Percentiles rank a stretch among this genome's conserved stretches.
These are phyloP conservation scores for Domatiomyces globalis DNA, from an alignment of 2,329 filamentous ascomycete species.

Conservation along the genomic window DNA sequence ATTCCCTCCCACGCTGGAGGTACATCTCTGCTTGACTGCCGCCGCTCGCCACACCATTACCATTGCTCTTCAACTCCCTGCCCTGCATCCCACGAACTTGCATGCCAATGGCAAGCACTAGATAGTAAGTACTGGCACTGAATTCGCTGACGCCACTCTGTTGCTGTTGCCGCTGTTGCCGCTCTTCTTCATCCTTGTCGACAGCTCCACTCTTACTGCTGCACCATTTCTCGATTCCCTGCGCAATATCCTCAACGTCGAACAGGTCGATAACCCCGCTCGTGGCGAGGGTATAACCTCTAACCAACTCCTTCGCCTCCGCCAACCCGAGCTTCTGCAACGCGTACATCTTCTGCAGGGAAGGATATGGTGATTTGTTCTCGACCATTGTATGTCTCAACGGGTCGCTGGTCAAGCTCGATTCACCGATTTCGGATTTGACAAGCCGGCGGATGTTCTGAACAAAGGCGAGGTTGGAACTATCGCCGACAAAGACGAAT, in stretches of 20 bases:
- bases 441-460: conserved; percentile 40
- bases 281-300: conserved; percentile 33
- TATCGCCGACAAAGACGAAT: conserved; percentile 42
- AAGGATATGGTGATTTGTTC: conserved; percentile 11
- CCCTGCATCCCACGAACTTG: conserved; percentile 18
- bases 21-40: conserved; percentile 32
- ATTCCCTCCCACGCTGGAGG: conserved; percentile 33
- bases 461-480: conserved; percentile 38
- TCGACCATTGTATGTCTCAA: conserved; percentile 31
- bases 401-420: conserved; percentile 28
- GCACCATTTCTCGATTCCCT: conserved; percentile 26
- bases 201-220: conserved; percentile 7
- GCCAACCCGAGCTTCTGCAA: conserved; percentile 22
- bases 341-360: conserved; percentile 8
- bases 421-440: conserved; percentile 31
- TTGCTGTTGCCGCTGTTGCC: not conserved
- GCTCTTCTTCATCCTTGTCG: not conserved
- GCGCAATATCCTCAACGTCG: conserved; percentile 31
- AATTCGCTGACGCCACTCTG: conserved; percentile 23
- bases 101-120: conserved; percentile 37
- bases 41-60: conserved; percentile 15
- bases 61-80: not conserved
- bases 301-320: conserved; percentile 29
- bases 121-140: conserved; percentile 35
- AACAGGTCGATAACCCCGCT: conserved; percentile 37